phyloP scores from a whole-genome alignment of 2,329 filamentous ascomycete species.

The Fusarium piperis region DNA sequence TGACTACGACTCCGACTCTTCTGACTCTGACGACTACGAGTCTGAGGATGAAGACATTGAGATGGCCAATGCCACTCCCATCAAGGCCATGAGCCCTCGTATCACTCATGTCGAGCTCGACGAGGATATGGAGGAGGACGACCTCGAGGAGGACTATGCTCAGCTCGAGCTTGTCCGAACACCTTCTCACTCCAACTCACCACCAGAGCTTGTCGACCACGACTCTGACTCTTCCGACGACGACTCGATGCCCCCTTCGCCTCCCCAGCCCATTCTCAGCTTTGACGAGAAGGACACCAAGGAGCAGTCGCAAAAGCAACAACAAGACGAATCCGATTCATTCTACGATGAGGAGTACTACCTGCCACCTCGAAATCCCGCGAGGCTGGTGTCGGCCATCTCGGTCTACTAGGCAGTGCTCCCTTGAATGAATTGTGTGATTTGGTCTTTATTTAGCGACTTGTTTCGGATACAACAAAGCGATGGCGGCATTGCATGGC shows the following conservation, averaged over 20 bases:
- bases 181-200: constrained; percentile 70
- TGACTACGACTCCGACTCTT: constrained; percentile 72
- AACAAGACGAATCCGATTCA: constrained; percentile 48
- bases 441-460: constrained; percentile 34
- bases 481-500: constrained; percentile 44
- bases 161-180: constrained; percentile 75
- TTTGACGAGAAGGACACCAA: constrained; percentile 68
- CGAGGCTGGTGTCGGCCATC: constrained; percentile 64
- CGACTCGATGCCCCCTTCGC: constrained; percentile 81
- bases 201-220: constrained; percentile 77
- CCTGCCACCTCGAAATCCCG: constrained; percentile 61
- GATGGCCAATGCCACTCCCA: constrained; percentile 61
- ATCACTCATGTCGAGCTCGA: constrained; percentile 52
- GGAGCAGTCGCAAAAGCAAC: constrained; percentile 53
- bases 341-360: constrained; percentile 66
- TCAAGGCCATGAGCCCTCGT: constrained; percentile 49
- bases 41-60: constrained; percentile 68
- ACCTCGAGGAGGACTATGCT: constrained; percentile 72
- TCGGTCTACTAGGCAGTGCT: constrained; percentile 60
- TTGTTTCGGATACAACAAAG: constrained; percentile 38
- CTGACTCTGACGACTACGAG: constrained; percentile 60
- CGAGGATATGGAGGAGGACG: constrained; percentile 60
- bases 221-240: constrained; percentile 76
- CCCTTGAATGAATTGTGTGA: constrained; percentile 34
- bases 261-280: constrained; percentile 64